Base-by-base conservation (phyloP, 2,329 filamentous ascomycete genomes). In the Leptoxyphium fumago region DNA sequence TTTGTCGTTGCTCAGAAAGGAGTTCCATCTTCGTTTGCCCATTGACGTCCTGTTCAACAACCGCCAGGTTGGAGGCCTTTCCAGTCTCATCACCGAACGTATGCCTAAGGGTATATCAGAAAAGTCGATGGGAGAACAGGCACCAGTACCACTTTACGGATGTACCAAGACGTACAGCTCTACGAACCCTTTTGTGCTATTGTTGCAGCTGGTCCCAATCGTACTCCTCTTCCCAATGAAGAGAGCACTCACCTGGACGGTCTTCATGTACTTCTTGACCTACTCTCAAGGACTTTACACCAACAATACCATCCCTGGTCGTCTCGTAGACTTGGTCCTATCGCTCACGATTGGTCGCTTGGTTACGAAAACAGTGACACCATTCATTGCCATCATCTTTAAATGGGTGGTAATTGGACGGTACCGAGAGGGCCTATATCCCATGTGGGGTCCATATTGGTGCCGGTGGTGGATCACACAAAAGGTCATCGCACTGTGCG, bases 401-500 rank as follows among this genome's bases (percentile, higher is more conserved):
- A 77, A 77, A 53, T 77, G 73, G 74, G 39, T 70, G 5, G 61
- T 77, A 42, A 70, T 77, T 38, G 74, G 74, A 10, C 65, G 66
- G 1, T 70, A 74, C 52, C 62, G 60, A 30, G 65, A 72, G 52
- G 74, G 74, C 0, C 54, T 74, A 2, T 75, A 72, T 50, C 73
- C 74, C 2, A 77, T 77, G 73, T 77, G 74, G 74, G 72, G 72
- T 1, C 48, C 54, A 1, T 77, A 76, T 51, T 73, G 77, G 53
- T 75, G 71, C 0, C 64, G 71, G 8, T 77, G 74, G 74, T 77
- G 74, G 74, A 50, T 77, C 44, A 67, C 69, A 1, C 68, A 77
- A 52, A 77, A 77, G 58, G 66, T 68, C 15, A 60, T 72, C 2
- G 62, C 64, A 30, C 58, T 75, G 10, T 65, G 64, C 45, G 73